phyloP scores from a whole-genome alignment of 1,284 basidiomycete genomes.

The Gomphus sp. region DNA sequence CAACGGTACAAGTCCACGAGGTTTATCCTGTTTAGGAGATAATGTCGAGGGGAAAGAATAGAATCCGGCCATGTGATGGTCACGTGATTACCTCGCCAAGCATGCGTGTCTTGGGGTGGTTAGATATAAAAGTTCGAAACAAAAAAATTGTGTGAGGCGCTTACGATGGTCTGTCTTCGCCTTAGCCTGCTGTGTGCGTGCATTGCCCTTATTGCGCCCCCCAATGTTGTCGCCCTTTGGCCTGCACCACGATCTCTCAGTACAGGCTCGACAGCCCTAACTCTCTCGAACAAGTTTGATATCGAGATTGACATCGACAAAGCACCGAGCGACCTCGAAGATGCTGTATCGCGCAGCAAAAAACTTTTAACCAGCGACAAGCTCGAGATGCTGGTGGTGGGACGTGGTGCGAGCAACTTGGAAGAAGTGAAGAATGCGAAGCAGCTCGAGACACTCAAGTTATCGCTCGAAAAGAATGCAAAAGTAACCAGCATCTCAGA shows the following conservation, averaged over 20 bases:
- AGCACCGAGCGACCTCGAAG: constrained; percentile 20
- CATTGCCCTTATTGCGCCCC: background rate
- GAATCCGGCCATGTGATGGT: background rate
- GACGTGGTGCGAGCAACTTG: constrained; percentile 18
- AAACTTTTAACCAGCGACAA: constrained; percentile 16
- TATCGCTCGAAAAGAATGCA: constrained; percentile 31
- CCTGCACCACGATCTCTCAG: constrained; percentile 17
- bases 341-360: constrained; percentile 18
- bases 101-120: no score
- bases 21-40: background rate
- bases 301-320: constrained; percentile 14
- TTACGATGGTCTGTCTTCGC: background rate
- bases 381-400: constrained; percentile 20
- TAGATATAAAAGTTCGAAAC: no score
- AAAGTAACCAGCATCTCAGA: constrained; percentile 27
- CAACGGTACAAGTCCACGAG: background rate
- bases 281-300: constrained; percentile 17
- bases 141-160: background rate
- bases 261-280: constrained; percentile 16
- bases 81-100: background rate
- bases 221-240: constrained; percentile 14
- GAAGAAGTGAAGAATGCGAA: constrained; percentile 12
- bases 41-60: no score
- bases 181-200: background rate
- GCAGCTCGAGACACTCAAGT: constrained; percentile 21